Evolutionary conservation across 129 eudicot genomes (phyloP).

Genomic region (Ambrosia artemisiifolia): DNA sequence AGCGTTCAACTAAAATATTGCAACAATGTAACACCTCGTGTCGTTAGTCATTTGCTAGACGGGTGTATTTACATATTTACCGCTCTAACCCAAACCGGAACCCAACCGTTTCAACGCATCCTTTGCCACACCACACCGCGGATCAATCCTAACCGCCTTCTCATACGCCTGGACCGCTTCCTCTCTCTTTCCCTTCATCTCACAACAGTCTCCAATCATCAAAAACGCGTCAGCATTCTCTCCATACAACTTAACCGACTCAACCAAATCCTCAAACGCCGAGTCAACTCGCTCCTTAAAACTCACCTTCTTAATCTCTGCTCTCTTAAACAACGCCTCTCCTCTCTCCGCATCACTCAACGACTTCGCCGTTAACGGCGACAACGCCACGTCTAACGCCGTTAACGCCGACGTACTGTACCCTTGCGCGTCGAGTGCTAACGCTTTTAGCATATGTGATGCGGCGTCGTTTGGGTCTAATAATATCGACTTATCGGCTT

Average conservation of each 20-base stretch:
- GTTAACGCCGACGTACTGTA: slow-evolving; percentile 54
- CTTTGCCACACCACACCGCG: slow-evolving; percentile 26
- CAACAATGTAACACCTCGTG: no score
- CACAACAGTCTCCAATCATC: slow-evolving; percentile 72
- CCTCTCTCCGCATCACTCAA: slow-evolving; percentile 45
- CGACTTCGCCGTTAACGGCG: slow-evolving; percentile 49
- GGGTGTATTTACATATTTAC: no score
- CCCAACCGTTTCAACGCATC: slow-evolving; percentile 44
- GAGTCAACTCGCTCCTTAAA: slow-evolving; percentile 36
- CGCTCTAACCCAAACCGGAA: neutral
- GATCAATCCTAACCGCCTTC: slow-evolving; percentile 34
- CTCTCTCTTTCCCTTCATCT: slow-evolving; percentile 33
- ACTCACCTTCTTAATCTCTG: slow-evolving; percentile 45
- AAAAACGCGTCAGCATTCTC: slow-evolving; percentile 50
- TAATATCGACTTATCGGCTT: slow-evolving; percentile 42
- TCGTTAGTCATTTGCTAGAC: no score
- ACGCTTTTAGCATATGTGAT: slow-evolving; percentile 54
- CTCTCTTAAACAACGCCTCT: slow-evolving; percentile 69
- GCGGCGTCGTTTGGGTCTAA: slow-evolving; percentile 57
- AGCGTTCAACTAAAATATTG: no score
- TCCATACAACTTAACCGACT: slow-evolving; percentile 48
- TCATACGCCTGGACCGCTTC: slow-evolving; percentile 40
- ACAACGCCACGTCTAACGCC: slow-evolving; percentile 51
- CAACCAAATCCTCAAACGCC: slow-evolving; percentile 49
- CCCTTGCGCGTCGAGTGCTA: slow-evolving; percentile 66